phyloP scores from a whole-genome alignment of 352 stramenopile species.

The Pythium aristosporum region DNA sequence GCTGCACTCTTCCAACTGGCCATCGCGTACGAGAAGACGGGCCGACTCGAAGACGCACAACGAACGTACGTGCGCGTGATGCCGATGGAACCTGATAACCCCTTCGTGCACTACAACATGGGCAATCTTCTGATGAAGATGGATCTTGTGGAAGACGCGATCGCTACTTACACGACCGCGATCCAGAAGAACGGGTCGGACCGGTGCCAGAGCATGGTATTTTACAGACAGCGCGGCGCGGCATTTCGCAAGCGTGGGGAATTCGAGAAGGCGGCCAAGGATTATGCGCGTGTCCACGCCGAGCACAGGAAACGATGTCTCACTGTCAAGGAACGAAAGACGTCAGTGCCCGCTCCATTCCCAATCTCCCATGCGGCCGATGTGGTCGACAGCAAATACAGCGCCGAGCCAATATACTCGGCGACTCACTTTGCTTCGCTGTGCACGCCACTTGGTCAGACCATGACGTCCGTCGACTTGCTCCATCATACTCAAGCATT shows the following conservation, averaged over 20 bases:
- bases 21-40: slow-evolving; percentile 47
- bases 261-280: slow-evolving; percentile 59
- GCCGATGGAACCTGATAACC: slow-evolving; percentile 23
- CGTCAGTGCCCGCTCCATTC: background rate
- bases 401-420: slow-evolving; percentile 12
- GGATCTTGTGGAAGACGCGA: slow-evolving; percentile 37
- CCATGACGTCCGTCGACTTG: slow-evolving; percentile 9
- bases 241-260: slow-evolving; percentile 57
- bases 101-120: slow-evolving; percentile 55
- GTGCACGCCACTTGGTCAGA: background rate
- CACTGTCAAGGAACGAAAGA: background rate
- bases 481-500: slow-evolving; percentile 30
- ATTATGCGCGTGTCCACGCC: slow-evolving; percentile 36
- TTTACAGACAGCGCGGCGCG: slow-evolving; percentile 54
- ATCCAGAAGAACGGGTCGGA: slow-evolving; percentile 32
- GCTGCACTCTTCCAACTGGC: slow-evolving; percentile 46
- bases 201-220: slow-evolving; percentile 24
- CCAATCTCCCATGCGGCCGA: background rate
- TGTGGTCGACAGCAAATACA: slow-evolving; percentile 1
- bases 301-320: slow-evolving; percentile 3
- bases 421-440: slow-evolving; percentile 10
- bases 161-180: slow-evolving; percentile 41
- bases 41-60: slow-evolving; percentile 31
- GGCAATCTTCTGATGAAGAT: slow-evolving; percentile 54
- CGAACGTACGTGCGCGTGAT: slow-evolving; percentile 40